Evolutionary conservation across 768 basidiomycete genomes (phyloP), one percentile per base, ranked within the genome.

Genomic region (Daedalea quercina): DNA sequence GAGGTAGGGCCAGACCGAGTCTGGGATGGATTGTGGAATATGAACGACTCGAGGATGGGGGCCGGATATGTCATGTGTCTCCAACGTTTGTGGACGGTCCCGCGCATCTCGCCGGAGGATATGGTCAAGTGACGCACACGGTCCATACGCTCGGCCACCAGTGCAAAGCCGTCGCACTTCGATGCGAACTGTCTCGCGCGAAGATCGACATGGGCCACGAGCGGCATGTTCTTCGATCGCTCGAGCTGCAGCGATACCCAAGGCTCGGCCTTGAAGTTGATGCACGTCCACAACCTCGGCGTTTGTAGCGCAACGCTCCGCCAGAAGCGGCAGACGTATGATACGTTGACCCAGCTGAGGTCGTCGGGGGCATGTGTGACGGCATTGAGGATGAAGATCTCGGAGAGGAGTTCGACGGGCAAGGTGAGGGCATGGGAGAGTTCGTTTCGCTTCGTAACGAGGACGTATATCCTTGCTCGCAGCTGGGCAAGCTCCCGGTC

Each of bases 321-420:
- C 54, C 54, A 55, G 28, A 35, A 41, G 24, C 31, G 41, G 43
- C 54, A 55, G 35, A 51, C 50, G 15, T 51, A 50, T 2, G 54
- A 19, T 4, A 55, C 50, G 12, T 23, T 9, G 28, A 22, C n/a
- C 54, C 50, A 51, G 6, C 24, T 11, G 3, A 44, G 25, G 35
- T 49, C 48, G 9, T 51, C 50, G 22, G 23, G 40, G 1, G 25
- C 12, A 24, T 53, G 52, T 15, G 34, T 24, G 26, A n/a, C 28
- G 11, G 37, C 54, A 31, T 13, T 41, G 25, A 43, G 43, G 23
- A 51, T 22, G 44, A 55, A 55, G 31, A 55, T 46, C 17, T 55
- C 54, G 13, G 54, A 25, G 25, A 55, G 43, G 44, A 55, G 34
- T 41, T 55, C 54, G 24, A 41, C 50, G 41, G 54, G 54, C 17